Conservation (phyloP, 179 eudicot genomes). For the Silene vulgaris region DNA sequence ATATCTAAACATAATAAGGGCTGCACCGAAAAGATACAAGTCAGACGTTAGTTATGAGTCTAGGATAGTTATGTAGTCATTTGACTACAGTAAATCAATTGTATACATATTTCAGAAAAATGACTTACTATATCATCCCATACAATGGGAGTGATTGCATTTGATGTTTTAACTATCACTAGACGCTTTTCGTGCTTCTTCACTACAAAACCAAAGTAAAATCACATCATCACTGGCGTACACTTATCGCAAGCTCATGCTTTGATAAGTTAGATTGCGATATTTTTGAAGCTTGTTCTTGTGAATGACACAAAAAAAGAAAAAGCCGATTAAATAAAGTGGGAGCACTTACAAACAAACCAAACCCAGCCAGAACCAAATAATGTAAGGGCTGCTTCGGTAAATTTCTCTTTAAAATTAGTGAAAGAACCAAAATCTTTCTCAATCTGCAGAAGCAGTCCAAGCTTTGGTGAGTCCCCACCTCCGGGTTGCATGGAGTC, state of each 20-base stretch:
- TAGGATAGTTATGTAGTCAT: not conserved
- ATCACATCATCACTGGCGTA: not conserved
- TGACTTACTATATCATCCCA: constrained; percentile 80
- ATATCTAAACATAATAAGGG: constrained; percentile 72
- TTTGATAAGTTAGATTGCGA: too few species aligned
- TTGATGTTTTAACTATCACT: constrained; percentile 65
- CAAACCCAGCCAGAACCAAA: constrained; percentile 97
- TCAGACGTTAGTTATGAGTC: not conserved
- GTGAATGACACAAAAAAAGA: not conserved
- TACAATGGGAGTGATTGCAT: constrained; percentile 68
- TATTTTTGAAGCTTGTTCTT: constrained; percentile 3
- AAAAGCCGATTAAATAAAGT: not conserved
- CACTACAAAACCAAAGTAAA: constrained; percentile 41
- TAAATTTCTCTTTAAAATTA: constrained; percentile 65
- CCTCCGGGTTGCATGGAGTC: constrained; percentile 99
- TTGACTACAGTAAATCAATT: not conserved
- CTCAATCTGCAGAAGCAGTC: constrained; percentile 74
- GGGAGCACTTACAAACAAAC: constrained; percentile 76
- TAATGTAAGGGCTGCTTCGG: constrained; percentile 59
- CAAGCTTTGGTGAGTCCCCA: constrained; percentile 62
- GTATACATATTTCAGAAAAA: not conserved
- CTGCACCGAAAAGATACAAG: constrained; percentile 42
- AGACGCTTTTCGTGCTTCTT: constrained; percentile 68
- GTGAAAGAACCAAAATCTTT: constrained; percentile 80
- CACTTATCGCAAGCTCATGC: too few species aligned